Evolutionary conservation across 1,284 basidiomycete genomes (phyloP), one percentile per base, ranked within the genome.

Genomic region (Ceratobasidium sp.): DNA sequence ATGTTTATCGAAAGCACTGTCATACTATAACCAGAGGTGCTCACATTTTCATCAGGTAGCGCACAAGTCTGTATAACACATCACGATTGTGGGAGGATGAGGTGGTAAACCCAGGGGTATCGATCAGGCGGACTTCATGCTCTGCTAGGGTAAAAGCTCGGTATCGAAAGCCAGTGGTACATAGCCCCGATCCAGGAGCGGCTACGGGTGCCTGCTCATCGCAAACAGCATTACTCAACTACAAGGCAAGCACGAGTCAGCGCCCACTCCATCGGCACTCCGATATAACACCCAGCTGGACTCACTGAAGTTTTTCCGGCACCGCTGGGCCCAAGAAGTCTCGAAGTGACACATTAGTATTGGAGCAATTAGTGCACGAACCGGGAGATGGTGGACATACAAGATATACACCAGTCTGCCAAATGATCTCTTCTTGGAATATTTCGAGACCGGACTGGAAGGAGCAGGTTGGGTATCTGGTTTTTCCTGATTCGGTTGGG

Each of bases 31-130:
- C n/a, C 6, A 12, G 1, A 38, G n/a, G 1, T 1, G 36, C 54
- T 49, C 5, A 59, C 67, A n/a, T 7, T 3, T n/a, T 63, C 11
- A 33, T 21, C 18, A 59, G n/a, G 18, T 36, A 70, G 2, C 28
- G 28, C 12, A 49, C 30, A 6, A 70, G 44, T 18, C 58, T 25
- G 8, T 8, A 23, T 4, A 70, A 30, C n/a, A 70, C 42, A 6
- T 49, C 33, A 8, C 30, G 5, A 12, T 58, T 56, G 28, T 36
- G 40, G 12, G 28, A 5, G 21, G 42, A 21, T 3, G 56, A 30
- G 30, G 11, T 38, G 44, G 40, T 30, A n/a, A 70, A 70, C n/a
- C 67, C 67, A 28, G 67, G 67, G 3, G 67, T 49, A 38, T 70
- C 67, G 14, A 70, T 36, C 6, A 70, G 42, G 16, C n/a, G 40